Evolutionary conservation across 768 basidiomycete species (phyloP), one percentile per base, ranked within the genome.

Genomic region (Scleroderma citrinum): DNA sequence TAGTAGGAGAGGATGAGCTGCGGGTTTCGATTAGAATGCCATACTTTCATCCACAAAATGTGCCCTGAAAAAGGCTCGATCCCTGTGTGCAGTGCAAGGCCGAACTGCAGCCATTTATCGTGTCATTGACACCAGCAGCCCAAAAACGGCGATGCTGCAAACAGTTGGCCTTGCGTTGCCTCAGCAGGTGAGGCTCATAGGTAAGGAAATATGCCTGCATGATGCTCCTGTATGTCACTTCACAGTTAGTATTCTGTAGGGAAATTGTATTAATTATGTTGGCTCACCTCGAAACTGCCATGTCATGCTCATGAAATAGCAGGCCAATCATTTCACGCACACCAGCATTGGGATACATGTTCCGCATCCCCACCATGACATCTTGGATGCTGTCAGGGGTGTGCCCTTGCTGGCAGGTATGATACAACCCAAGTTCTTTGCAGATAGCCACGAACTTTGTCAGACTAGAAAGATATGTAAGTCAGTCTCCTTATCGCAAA

Each of bases 41-140:
- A 66, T 5, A 63, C 56, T 31, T 53, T 46, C 29, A 59, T 10
- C 60, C 60, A 66, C 19, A 56, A 34, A 8, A 64, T 56, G 2
- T 24, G 8, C 1, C 65, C 59, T 7, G 52, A n/a, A 16, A 50
- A 55, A 3, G 56, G 57, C 16, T 66, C 59, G 1, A 58, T 35
- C 10, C 55, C 54, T 30, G 54, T 19, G 34, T 65, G 58, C 38
- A 71, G 54, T 21, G 49, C 61, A 0, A 76, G 59, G 0, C 72
- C 71, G 55, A 69, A 75, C 7, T 56, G 51, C 31, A 59, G 58
- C 70, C 69, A 76, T 44, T 78, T 78, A 50, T 78, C 71, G 51
- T 78, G 43, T 77, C 69, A 29, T 68, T 75, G 0, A 73, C 63
- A 1, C 75, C 76, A 4, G 75, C 73, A 5, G 70, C 61, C 54